Evolutionary conservation across 1,284 basidiomycete genomes (phyloP), one percentile per base, ranked within the genome.

Genomic region (Caloboletus firmus): DNA sequence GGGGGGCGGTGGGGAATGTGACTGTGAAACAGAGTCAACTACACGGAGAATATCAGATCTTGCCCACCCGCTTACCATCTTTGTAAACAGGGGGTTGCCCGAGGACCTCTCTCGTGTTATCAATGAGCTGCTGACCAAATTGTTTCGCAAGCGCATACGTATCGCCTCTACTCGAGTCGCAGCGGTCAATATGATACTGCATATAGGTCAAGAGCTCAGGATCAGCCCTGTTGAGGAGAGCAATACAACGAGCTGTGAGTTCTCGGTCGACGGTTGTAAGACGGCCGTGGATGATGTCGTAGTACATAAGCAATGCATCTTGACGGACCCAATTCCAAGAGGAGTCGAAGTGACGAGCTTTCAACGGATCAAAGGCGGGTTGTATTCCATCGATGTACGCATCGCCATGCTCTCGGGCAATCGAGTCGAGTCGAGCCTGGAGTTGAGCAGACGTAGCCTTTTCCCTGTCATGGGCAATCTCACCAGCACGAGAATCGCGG

Each of bases 261-360:
- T 95, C 93, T 53, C 89, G 86, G 63, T 97, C 95, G 62, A 97
- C 91, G 30, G 93, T 93, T 31, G 89, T 95, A 57, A 97, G 83
- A 44, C 90, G 87, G 45, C 96, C 96, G 65, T 95, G 95, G 68
- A 98, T 93, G 72, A 98, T 96, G 70, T 98, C 95, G 76, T 95
- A 98, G 77, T 89, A 98, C 90, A 98, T 93, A 57, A 92, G 79
- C 39, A 98, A 80, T 26, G 95, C 93, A 60, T 96, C 94, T 75
- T 98, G 95, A 62, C 96, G 88, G 49, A 92, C 95, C 97, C 96
- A 99, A 73, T 99, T 99, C 96, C 96, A 99, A 12, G 90, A 94
- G 11, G 95, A 98, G 72, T 98, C 95, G 78, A 99, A 99, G 69
- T 91, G 93, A 48, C 97, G 91, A 18, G 95, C 96, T 75, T 99